Conservation (phyloP, 2,329 filamentous ascomycete species). For the Botrytis tulipae region DNA sequence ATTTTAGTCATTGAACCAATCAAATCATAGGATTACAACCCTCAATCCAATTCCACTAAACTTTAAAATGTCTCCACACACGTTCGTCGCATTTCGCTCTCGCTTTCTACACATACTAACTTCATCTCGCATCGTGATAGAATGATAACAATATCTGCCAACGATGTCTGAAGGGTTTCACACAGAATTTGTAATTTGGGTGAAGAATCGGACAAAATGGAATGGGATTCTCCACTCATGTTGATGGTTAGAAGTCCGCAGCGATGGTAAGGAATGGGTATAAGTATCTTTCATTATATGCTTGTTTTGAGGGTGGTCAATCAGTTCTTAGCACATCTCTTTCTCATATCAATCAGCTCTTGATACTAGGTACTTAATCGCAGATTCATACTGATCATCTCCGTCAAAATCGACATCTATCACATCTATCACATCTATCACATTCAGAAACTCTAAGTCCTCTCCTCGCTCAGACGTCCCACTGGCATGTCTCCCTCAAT, state of each 20-base stretch:
- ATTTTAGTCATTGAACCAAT: background rate
- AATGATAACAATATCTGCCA: background rate
- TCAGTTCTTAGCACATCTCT: background rate
- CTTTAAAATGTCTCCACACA: background rate
- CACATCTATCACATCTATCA: background rate
- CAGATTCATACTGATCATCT: background rate
- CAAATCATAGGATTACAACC: background rate
- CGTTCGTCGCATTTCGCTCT: background rate
- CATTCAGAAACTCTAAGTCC: background rate
- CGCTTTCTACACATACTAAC: background rate
- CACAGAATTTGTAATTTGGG: background rate
- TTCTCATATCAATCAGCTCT: background rate
- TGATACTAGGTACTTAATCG: background rate
- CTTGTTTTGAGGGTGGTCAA: background rate
- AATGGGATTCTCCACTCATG: background rate
- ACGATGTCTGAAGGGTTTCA: background rate
- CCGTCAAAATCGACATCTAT: background rate
- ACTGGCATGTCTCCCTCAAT: background rate
- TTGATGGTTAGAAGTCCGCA: background rate
- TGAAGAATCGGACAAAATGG: background rate
- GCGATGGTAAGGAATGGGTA: background rate
- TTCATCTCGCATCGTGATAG: background rate
- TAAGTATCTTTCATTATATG: slow-evolving; percentile 7
- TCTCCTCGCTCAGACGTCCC: background rate
- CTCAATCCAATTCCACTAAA: background rate